Evolutionary conservation across 23 red algal genomes (phyloP), one percentile per base, ranked within the genome.

Genomic region (Gracilaria caudata): DNA sequence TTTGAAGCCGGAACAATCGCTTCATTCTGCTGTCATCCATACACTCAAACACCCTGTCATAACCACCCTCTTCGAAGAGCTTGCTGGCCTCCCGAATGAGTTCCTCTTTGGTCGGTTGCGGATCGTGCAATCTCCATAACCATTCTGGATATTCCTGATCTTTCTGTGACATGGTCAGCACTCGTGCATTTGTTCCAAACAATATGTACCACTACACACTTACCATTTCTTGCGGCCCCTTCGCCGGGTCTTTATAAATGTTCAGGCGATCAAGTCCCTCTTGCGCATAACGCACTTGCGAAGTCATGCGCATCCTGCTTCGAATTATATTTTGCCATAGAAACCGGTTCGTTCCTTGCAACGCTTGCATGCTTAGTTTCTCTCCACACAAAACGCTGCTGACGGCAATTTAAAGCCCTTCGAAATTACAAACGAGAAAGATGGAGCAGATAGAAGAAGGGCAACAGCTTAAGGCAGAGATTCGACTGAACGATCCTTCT

Each of bases 141-240:
- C 86, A 89, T 16, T 78, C 59, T 34, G 86, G 86, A 40, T 89
- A 89, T 11, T 89, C 73, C 12, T 37, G 43, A 41, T 89, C 86
- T 32, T 64, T 36, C 86, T 89, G 54, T 6, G 76, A 20, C 19
- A 19, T 6, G 9, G 64, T 73, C 19, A 86, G 68, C 33, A 10
- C 7, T 37, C 66, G 33, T 25, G 17, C 12, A 23, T 19, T 56
- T 58, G 20, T 56, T 19, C 2, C 51, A 55, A 41, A 1, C 28
- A 44, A 16, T 61, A 5, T 2, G 12, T 51, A 80, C 3, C 12
- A 13, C 10, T 11, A 60, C 14, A 25, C 30, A 49, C 86, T 17
- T 79, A 89, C 86, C 86, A 79, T 78, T 68, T 89, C 86, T 46
- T 79, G 63, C 24, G 86, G 86, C 38, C 73, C 86, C 26, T 43